Percentiles rank a stretch among this genome's conserved stretches.
Conservation (phyloP, 2,329 filamentous ascomycete genomes). For the Colletotrichum orbiculare region DNA sequence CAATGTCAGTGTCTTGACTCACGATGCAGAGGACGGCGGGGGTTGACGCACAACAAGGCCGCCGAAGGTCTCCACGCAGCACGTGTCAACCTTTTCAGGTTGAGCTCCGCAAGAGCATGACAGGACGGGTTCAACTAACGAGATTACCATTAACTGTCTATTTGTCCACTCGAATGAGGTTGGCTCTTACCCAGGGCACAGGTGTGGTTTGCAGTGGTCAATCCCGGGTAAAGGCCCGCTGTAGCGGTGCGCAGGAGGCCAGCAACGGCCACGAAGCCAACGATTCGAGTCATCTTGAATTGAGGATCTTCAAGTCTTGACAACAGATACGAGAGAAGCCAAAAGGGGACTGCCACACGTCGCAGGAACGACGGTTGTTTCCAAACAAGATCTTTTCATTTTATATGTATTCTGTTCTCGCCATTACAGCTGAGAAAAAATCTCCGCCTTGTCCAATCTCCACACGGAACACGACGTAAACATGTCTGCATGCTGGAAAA, state of each 20-base stretch:
- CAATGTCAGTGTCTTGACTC: neutral
- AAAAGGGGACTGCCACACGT: neutral
- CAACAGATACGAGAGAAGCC: conserved; percentile 6
- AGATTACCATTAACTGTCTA: conserved; percentile 6
- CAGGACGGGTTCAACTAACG: conserved; percentile 46
- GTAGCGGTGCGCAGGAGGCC: conserved; percentile 44
- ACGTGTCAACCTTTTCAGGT: conserved; percentile 64
- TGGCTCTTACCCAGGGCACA: conserved; percentile 58
- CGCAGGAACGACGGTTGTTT: neutral
- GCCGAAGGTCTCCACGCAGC: conserved; percentile 74
- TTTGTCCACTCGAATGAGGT: neutral
- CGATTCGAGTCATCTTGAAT: conserved; percentile 42
- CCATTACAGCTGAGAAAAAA: conserved; percentile 4
- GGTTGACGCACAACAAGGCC: conserved; percentile 61
- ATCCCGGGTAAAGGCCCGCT: conserved; percentile 54
- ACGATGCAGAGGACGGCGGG: neutral
- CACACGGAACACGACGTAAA: conserved; percentile 32
- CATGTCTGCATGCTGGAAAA: neutral
- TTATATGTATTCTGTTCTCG: conserved; percentile 22
- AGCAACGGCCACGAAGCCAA: conserved; percentile 40
- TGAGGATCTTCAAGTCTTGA: conserved; percentile 7
- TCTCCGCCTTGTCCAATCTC: conserved; percentile 17
- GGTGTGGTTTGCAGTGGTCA: conserved; percentile 66
- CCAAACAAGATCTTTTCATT: conserved; percentile 6
- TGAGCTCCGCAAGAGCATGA: conserved; percentile 62